Base-by-base conservation (phyloP, 2,329 filamentous ascomycete genomes). In the Pleoardoris graminearum region DNA sequence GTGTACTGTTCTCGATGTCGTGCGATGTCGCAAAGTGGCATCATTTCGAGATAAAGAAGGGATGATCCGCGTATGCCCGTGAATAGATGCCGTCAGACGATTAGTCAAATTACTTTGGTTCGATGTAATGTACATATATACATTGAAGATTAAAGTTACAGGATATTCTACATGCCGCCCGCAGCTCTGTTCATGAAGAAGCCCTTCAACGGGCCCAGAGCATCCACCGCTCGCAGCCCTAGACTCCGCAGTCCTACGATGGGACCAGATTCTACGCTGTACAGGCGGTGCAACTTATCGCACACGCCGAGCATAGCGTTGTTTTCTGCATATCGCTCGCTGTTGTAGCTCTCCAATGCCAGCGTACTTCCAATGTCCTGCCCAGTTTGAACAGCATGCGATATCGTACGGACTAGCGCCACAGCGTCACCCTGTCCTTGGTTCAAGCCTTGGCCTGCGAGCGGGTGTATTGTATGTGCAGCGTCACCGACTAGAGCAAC, bases 401-500 rank as follows among this genome's bases (percentile, higher is more conserved):
- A 85, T 45, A 99, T 88, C 0, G 86, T 86, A 57, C 81, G 82
- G 6, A 86, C 85, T 0, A 99, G 82, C 48, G 88, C 88, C 64
- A 90, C 86, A 0, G 94, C 89, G 69, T 99, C 94, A 16, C 85
- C 91, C 58, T 97, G 87, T 1, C 94, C 94, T 65, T 95, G 89
- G 69, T 99, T 99, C 12, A 99, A 80, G 1, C 94, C 94, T 74
- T 97, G 94, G 0, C 94, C 94, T 1, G 91, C 94, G 3, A 99
- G 85, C 0, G 94, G 94, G 72, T 99, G 94, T 59, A 96, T 86
- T 1, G 92, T 96, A 72, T 99, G 94, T 7, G 94, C 94, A 1
- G 94, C 94, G 61, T 99, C 94, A 55, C 94, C 94, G 30, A 99
- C 85, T 1, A 99, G 83, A 0, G 92, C 94, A 7, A 97, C 80